Evolutionary conservation across 78 protist species (phyloP).

Genomic region (Tieghemostelium lacteum): DNA sequence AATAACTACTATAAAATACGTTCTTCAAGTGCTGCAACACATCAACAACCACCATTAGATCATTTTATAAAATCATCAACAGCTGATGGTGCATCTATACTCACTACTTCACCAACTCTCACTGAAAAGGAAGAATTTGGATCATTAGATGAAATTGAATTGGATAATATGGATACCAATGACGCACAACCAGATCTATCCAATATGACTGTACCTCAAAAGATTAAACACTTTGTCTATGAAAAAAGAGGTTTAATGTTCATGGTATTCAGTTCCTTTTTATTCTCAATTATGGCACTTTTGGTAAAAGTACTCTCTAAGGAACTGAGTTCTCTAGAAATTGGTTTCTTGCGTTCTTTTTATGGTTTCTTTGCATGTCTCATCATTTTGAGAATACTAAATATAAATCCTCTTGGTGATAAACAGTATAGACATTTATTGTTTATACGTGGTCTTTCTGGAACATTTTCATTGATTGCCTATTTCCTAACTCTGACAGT

Average conservation of each 20-base stretch:
- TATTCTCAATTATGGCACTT: slow-evolving; percentile 51
- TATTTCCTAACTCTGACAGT: slow-evolving; percentile 28
- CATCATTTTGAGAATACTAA: neutral
- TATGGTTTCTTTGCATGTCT: slow-evolving; percentile 42
- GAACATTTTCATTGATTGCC: slow-evolving; percentile 39
- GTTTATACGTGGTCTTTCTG: slow-evolving; percentile 24
- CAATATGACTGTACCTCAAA: neutral
- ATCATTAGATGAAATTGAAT: neutral
- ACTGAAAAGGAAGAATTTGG: neutral
- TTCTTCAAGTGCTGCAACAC: neutral
- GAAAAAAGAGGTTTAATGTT: slow-evolving; percentile 4
- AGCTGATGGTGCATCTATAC: neutral
- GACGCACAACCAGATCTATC: neutral
- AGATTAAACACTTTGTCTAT: no score
- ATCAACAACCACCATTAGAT: no score
- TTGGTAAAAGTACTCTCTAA: slow-evolving; percentile 9
- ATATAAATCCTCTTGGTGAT: slow-evolving; percentile 41
- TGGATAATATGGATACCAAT: neutral
- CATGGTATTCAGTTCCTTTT: slow-evolving; percentile 8
- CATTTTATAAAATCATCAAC: no score
- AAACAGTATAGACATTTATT: slow-evolving; percentile 4
- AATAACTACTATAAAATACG: no score
- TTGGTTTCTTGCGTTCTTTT: slow-evolving; percentile 36
- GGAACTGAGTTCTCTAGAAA: neutral
- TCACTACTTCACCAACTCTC: neutral